Percentiles rank a stretch among this genome's conserved stretches.
Conservation (phyloP, 73 alveolate genomes). For the Effrenium voratum region DNA sequence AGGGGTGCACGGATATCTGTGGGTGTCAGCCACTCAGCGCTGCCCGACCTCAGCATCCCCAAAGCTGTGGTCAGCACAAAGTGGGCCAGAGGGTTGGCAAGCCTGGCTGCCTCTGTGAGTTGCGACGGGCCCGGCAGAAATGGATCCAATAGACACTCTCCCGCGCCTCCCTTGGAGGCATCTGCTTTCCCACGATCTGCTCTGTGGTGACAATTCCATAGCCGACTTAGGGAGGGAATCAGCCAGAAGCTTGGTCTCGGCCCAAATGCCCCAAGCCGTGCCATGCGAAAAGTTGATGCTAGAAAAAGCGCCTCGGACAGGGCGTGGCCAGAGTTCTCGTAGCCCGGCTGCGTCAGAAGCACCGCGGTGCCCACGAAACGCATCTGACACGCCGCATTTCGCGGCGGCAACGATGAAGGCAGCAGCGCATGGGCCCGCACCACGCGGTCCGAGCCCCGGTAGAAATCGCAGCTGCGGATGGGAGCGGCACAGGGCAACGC, state of each 20-base stretch:
- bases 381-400: too few species aligned
- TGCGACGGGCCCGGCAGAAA: neutral
- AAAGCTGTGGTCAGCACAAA: neutral
- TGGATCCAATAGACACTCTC: neutral
- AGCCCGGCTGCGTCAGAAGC: conserved; percentile 2
- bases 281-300: neutral
- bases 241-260: neutral
- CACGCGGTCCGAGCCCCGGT: neutral
- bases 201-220: neutral
- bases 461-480: neutral
- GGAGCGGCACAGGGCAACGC: conserved; percentile 13
- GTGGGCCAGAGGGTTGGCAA: neutral
- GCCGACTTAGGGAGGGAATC: neutral
- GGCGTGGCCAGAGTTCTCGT: conserved; percentile 1
- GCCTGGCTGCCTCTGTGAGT: neutral
- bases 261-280: neutral
- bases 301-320: neutral
- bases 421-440: conserved; percentile 8
- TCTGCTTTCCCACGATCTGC: neutral
- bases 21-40: neutral
- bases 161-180: too few species aligned
- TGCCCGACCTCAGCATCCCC: neutral
- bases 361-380: too few species aligned
- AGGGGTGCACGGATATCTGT: neutral
- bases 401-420: neutral